Percentiles rank a stretch among this genome's conserved stretches.
Evolutionary conservation across 345 rosid species (phyloP).

Genomic region (Ceriops zippeliana): DNA sequence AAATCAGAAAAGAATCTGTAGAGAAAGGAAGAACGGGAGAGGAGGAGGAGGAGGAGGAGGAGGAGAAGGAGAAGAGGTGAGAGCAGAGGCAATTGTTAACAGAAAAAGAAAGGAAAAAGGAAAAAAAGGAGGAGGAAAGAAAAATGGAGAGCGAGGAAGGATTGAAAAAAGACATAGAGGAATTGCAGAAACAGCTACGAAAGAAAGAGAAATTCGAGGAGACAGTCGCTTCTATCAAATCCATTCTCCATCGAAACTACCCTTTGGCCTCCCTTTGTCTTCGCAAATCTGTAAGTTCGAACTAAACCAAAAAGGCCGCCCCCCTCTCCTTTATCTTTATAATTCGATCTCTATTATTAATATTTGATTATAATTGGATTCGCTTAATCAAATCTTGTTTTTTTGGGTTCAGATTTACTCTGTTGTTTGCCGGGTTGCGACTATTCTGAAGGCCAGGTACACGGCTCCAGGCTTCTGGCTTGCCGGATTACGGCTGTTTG

Average conservation of each 20-base stretch:
- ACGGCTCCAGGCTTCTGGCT: slow-evolving; percentile 90
- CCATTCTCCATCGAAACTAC: slow-evolving; percentile 47
- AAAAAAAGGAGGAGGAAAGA: background rate
- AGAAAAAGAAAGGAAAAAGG: too few species aligned
- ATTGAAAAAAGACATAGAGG: slow-evolving; percentile 59
- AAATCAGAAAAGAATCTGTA: too few species aligned
- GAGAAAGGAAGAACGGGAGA: too few species aligned
- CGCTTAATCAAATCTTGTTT: background rate
- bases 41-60: too few species aligned
- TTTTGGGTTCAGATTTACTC: slow-evolving; percentile 46
- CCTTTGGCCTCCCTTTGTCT: slow-evolving; percentile 60
- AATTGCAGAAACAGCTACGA: slow-evolving; percentile 69
- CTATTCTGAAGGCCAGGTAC: slow-evolving; percentile 71
- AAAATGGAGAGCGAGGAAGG: slow-evolving; percentile 39
- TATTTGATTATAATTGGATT: background rate
- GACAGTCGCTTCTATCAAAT: slow-evolving; percentile 58
- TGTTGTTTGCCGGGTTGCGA: slow-evolving; percentile 78
- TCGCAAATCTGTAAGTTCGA: slow-evolving; percentile 45
- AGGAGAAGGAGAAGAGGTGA: too few species aligned
- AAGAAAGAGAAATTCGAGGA: slow-evolving; percentile 81
- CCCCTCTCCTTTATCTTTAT: too few species aligned
- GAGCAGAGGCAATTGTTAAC: too few species aligned
- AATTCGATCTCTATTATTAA: background rate
- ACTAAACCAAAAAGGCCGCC: background rate
- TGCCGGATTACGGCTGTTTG: slow-evolving; percentile 67